phyloP scores from a whole-genome alignment of 805 yeast species.

The Wickerhamomyces rabaulensis region DNA sequence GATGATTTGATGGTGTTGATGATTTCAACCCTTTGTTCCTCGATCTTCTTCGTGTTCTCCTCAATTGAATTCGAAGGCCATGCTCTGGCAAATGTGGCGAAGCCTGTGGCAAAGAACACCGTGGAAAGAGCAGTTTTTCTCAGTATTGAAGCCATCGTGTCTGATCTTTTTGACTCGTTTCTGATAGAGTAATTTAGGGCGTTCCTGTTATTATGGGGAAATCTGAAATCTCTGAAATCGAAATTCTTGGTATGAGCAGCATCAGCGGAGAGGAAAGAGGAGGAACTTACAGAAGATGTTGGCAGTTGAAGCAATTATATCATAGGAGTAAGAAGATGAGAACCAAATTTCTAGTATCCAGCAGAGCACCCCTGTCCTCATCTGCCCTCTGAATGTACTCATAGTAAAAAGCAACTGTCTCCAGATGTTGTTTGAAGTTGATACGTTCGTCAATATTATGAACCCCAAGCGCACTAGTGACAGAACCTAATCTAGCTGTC shows the following conservation, averaged over 20 bases:
- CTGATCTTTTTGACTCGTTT: neutral
- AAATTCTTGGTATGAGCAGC: neutral
- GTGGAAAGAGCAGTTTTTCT: constrained; percentile 15
- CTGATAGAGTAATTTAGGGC: neutral
- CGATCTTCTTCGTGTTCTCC: constrained; percentile 10
- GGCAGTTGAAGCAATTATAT: no score
- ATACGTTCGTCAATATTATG: constrained; percentile 47
- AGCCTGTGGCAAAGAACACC: constrained; percentile 19
- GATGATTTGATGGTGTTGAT: constrained; percentile 23
- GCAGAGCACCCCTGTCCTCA: neutral
- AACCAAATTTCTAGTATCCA: neutral
- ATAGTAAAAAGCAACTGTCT: no score
- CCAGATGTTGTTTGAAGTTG: no score
- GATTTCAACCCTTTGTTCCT: constrained; percentile 23
- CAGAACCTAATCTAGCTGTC: constrained; percentile 12
- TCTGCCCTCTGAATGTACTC: neutral
- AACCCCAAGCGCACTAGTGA: no score
- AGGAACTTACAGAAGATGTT: no score
- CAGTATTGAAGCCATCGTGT: constrained; percentile 10
- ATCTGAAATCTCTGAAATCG: no score
- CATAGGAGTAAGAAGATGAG: no score
- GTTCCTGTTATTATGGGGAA: neutral
- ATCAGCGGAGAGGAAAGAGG: no score
- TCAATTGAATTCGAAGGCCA: constrained; percentile 20
- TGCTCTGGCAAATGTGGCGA: constrained; percentile 20